Base-by-base conservation (phyloP, 805 yeast genomes). In the Saturnispora sanitii region DNA sequence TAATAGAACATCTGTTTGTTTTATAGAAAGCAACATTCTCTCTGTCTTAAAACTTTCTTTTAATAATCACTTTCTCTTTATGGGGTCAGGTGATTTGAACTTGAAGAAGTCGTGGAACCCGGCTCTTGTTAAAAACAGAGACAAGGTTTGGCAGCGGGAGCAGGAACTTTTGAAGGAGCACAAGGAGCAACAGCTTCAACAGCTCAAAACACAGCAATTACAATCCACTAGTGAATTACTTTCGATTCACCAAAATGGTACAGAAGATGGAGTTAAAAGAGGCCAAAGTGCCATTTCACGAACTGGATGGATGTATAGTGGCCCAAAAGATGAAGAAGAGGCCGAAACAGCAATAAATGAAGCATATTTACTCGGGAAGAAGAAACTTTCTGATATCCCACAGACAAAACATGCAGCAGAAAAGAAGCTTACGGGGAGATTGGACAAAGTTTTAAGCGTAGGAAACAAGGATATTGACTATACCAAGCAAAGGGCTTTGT, bases 71-170 rank as follows among this genome's bases (percentile, higher is more conserved):
- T 30, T 30, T 30, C 19, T 30, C 19, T 13, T 16, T 33, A 26
- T 2, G 6, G 32, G 32, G 36, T 35, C 87, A 1, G 84, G 87
- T 4, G 95, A 88, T 58, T 68, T 90, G 47, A 90, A 90, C 57
- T 61, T 88, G 42, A 82, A 90, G 64, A 90, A 90, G 58, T 90
- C 97, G 46, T 90, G 97, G 98, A 86, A 90, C 59, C 96, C 98
- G 2, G 88, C 82, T 35, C 67, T 85, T 38, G 66, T 83, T 55
- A 83, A 81, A 57, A 90, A 90, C 66, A 86, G 80, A 61, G 79
- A 79, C 49, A 82, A 79, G 53, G 88, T 90, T 27, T 82, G 94
- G 90, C 70, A 77, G 48, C 69, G 67, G 40, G 96, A 92, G 54
- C 87, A 84, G 54, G 79, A 79, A 31, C 77, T 82, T 7, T 62